phyloP scores from a whole-genome alignment of 208 protist genomes.

The Trypanosoma cruzi region DNA sequence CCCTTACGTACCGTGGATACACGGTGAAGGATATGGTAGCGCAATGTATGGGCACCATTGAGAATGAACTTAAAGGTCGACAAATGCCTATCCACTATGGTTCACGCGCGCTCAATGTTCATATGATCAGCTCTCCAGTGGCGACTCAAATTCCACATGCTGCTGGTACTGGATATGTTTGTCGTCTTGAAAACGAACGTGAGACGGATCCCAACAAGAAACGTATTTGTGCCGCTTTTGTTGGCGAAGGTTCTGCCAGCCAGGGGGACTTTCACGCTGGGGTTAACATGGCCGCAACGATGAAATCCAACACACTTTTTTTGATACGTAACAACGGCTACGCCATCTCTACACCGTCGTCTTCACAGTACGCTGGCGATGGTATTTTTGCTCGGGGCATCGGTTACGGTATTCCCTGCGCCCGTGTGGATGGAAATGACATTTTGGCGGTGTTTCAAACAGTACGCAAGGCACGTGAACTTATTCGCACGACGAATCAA shows the following conservation, averaged over 20 bases:
- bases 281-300: slow-evolving; percentile 96
- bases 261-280: slow-evolving; percentile 98
- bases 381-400: slow-evolving; percentile 85
- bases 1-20: slow-evolving; percentile 89
- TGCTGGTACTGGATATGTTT: slow-evolving; percentile 93
- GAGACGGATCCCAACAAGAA: slow-evolving; percentile 19
- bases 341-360: slow-evolving; percentile 96
- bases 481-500: slow-evolving; percentile 73
- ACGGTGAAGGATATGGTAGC: slow-evolving; percentile 92
- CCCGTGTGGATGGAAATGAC: slow-evolving; percentile 97
- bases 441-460: slow-evolving; percentile 94
- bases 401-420: slow-evolving; percentile 88
- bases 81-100: slow-evolving; percentile 99
- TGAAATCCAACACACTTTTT: slow-evolving; percentile 93
- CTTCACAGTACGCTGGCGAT: slow-evolving; percentile 96
- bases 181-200: slow-evolving; percentile 86
- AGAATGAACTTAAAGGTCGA: slow-evolving; percentile 90
- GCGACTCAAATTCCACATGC: slow-evolving; percentile 97
- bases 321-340: slow-evolving; percentile 96
- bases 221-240: slow-evolving; percentile 92
- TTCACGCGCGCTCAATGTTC: slow-evolving; percentile 89
- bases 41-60: slow-evolving; percentile 95
- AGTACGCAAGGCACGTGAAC: slow-evolving; percentile 82
- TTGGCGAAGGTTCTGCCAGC: slow-evolving; percentile 97
- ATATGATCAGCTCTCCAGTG: slow-evolving; percentile 96